phyloP scores from a whole-genome alignment of 1,284 basidiomycete species.

The Gomphus sp. region DNA sequence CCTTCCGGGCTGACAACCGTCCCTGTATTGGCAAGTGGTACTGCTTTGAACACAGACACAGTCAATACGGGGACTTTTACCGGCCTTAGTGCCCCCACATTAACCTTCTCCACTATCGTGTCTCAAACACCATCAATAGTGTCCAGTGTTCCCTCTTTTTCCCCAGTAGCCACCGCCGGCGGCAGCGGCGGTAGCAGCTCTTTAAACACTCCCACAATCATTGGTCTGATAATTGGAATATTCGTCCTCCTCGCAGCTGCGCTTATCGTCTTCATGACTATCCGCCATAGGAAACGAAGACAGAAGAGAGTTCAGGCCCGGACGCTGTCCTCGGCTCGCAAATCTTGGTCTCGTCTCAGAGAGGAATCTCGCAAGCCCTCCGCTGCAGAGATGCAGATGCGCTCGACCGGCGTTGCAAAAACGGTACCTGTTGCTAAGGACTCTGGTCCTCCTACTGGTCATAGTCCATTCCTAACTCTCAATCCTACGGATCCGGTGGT shows the following conservation, averaged over 20 bases:
- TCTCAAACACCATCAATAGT: background rate
- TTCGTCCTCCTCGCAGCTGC: background rate
- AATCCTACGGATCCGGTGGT: background rate
- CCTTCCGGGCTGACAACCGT: background rate
- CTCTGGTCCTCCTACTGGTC: background rate
- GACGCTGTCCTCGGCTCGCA: background rate
- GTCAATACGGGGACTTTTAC: background rate
- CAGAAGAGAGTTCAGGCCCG: background rate
- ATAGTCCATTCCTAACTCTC: background rate
- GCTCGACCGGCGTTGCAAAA: background rate
- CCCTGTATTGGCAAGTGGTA: background rate
- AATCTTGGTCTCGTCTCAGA: background rate
- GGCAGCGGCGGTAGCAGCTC: background rate
- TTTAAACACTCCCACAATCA: background rate
- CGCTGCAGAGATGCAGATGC: background rate
- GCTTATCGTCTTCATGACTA: conserved; percentile 5
- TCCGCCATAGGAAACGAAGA: conserved; percentile 1
- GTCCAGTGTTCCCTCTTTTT: background rate
- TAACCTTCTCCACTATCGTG: background rate
- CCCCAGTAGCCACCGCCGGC: background rate
- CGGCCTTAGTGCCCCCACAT: background rate
- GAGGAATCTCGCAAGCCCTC: background rate
- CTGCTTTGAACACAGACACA: background rate
- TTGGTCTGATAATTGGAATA: conserved; percentile 1
- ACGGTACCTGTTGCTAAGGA: background rate